Conservation (phyloP, 306 rosid genomes). For the Mucuna pruriens region DNA sequence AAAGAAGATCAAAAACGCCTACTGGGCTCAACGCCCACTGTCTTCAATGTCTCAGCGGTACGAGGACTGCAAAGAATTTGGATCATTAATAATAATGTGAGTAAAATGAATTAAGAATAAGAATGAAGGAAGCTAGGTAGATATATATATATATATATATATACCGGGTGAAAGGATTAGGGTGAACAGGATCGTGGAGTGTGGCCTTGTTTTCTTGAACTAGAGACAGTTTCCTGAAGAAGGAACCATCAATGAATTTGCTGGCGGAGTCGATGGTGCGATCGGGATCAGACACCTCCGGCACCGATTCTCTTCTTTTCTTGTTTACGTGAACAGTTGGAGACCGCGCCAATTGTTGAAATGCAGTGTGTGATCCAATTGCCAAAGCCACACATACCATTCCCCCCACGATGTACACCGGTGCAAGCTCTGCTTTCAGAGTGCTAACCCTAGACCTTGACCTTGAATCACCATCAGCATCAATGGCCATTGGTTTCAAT, state of each 20-base stretch:
- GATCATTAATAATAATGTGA: too few species aligned
- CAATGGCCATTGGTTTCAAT: slow-evolving; percentile 27
- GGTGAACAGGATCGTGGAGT: slow-evolving; percentile 37
- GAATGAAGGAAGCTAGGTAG: too few species aligned
- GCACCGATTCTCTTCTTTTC: slow-evolving; percentile 39
- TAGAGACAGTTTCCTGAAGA: slow-evolving; percentile 40
- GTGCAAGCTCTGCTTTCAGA: slow-evolving; percentile 43
- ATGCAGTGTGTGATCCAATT: slow-evolving; percentile 42
- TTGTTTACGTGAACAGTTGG: slow-evolving; percentile 49
- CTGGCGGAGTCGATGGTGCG: slow-evolving; percentile 24
- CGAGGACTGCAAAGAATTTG: slow-evolving; percentile 44
- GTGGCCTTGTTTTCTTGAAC: slow-evolving; percentile 26
- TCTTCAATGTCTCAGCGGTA: slow-evolving; percentile 43
- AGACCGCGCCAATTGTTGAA: slow-evolving; percentile 42
- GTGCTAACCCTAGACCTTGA: slow-evolving; percentile 37
- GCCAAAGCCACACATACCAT: slow-evolving; percentile 28
- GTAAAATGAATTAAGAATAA: too few species aligned
- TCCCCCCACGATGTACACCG: slow-evolving; percentile 40
- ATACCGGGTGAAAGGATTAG: slow-evolving; percentile 51
- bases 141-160: too few species aligned
- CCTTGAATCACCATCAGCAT: too few species aligned
- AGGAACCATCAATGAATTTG: slow-evolving; percentile 49
- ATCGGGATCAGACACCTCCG: slow-evolving; percentile 48
- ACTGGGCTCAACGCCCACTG: slow-evolving; percentile 39
- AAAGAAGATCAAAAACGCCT: slow-evolving; percentile 19